Evolutionary conservation across 108 stramenopile species (phyloP), one percentile per base, ranked within the genome.

Genomic region (Bacterosira constricta): DNA sequence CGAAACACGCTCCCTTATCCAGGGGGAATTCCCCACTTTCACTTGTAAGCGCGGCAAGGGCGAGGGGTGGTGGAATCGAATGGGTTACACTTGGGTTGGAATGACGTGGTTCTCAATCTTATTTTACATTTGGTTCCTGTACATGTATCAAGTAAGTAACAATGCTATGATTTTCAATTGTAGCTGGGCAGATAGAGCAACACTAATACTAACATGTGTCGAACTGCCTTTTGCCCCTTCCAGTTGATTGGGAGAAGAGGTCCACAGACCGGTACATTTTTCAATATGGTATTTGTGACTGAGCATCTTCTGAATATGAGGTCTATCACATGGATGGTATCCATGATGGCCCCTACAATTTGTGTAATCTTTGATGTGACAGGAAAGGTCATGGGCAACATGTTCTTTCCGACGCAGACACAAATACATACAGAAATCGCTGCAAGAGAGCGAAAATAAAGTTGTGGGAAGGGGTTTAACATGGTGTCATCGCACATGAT

Each of bases 401-500:
- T 90, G 78, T 90, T 82, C 64, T 94, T 71, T 63, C 93, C 93
- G 11, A 91, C 90, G 9, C 93, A 94, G 66, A 91, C 87, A 26
- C 93, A 94, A 68, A 91, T 94, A 67, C 93, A 94, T 59, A 70
- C 83, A 23, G 93, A 94, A 72, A 86, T 91, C 31, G 69, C 68
- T 10, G 32, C 56, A 12, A 56, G 63, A 20, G 69, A 78, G 32
- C 42, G 42, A 8, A 50, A 25, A 39, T 54, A 68, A 53, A 53
- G 45, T 49, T 21, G 45, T 32, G 5, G 31, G 29, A 29, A 58
- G 5, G 25, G 1, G 5, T 18, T 47, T 18, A n/a, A n/a, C n/a
- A n/a, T n/a, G n/a, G n/a, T n/a, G n/a, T n/a, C n/a, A n/a, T n/a
- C n/a, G n/a, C n/a, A n/a, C n/a, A n/a, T n/a, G n/a, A n/a, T n/a